Evolutionary conservation across 2,329 filamentous ascomycete genomes (phyloP), one percentile per base, ranked within the genome.

Genomic region (Colletotrichum sp.): DNA sequence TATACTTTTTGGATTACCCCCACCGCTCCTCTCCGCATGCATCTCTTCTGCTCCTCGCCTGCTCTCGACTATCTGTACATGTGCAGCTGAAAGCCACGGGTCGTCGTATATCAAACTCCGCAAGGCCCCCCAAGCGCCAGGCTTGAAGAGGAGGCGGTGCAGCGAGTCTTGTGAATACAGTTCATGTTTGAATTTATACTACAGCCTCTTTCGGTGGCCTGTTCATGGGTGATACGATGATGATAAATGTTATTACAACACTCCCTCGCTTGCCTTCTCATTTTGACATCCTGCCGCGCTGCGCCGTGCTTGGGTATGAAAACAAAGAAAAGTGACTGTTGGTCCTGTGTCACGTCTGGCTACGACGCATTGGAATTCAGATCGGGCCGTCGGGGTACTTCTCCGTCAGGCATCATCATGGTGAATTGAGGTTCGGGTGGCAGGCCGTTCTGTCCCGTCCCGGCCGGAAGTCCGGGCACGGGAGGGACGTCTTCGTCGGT

Each of bases 331-430:
- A 73, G 56, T 28, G 39, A 62, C 69, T 61, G 43, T 52, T n/a
- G 32, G 72, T 62, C 67, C 68, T 28, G 43, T 55, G 27, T 68
- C 56, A 55, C 64, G 58, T 69, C 64, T 58, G 25, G 64, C 60
- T 76, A 76, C 32, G 65, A 65, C 34, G 74, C 58, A 6, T 61
- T 71, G 25, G 64, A 30, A 7, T 32, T 56, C 22, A 67, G 36
- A 43, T 87, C 86, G 4, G 87, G 85, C 28, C 84, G 82, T 62
- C 88, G 83, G 12, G 88, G 87, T 77, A 83, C 84, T 81, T 90
- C 86, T 18, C 84, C 85, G 70, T 90, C 88, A 48, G 87, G 86
- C 83, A 89, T 87, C 88, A 90, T 90, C 80, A 89, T 83, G 32
- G 84, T 84, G 66, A 88, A 85, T n/a, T 85, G 84, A 67, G 86